Conservation (phyloP, 2,329 filamentous ascomycete species). For the Lanzia echinophila region DNA sequence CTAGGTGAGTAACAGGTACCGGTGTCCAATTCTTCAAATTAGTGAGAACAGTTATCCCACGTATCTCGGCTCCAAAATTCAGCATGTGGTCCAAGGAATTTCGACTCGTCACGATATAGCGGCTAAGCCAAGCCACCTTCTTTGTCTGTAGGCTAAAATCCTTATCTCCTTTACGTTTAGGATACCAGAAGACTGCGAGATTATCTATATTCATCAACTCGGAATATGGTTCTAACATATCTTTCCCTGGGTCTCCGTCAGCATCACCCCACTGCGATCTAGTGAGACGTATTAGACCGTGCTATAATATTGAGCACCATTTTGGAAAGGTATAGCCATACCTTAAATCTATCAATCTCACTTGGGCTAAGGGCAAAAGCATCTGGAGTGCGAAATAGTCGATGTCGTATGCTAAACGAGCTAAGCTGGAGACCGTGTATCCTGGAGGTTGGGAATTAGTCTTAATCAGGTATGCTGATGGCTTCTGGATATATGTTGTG, state of each 20-base stretch:
- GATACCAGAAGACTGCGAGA: not conserved
- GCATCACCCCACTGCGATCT: not conserved
- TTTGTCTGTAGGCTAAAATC: not conserved
- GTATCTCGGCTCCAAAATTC: not conserved
- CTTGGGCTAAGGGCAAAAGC: not conserved
- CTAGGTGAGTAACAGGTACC: not conserved
- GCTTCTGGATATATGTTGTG: not conserved
- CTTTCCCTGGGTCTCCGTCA: not conserved
- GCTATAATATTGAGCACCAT: not conserved
- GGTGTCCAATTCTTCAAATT: not conserved
- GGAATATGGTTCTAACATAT: not conserved
- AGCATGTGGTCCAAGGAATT: not conserved
- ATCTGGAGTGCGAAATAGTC: not conserved
- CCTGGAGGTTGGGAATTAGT: not conserved
- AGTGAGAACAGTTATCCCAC: not conserved
- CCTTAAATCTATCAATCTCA: not conserved
- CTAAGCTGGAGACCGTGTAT: not conserved
- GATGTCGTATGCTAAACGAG: not conserved
- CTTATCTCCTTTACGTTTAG: not conserved
- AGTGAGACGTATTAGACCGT: not conserved
- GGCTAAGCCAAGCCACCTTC: not conserved
- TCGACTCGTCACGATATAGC: not conserved
- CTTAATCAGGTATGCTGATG: not conserved
- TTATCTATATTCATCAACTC: conserved; percentile 1
- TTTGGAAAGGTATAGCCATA: not conserved